Percentiles rank a stretch among this genome's conserved stretches.
phyloP scores from a whole-genome alignment of 2,329 filamentous ascomycete genomes.

The Ascochyta koolunga region DNA sequence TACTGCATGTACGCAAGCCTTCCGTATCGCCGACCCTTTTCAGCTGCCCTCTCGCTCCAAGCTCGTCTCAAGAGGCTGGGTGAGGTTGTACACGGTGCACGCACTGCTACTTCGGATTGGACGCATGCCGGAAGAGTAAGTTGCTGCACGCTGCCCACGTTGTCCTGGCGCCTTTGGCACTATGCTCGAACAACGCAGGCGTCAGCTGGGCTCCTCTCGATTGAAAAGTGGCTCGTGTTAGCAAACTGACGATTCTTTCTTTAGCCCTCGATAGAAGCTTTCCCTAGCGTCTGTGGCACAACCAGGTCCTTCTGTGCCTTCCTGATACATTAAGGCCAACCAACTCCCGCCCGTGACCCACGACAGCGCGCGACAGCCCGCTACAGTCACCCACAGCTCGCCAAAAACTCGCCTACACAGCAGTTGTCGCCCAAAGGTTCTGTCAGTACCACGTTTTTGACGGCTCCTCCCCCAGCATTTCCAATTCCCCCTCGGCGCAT shows the following conservation, averaged over 20 bases:
- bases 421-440: neutral
- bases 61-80: constrained; percentile 1
- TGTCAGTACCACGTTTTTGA: constrained; percentile 11
- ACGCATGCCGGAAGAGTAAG: constrained; percentile 24
- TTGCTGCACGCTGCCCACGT: constrained; percentile 27
- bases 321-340: constrained; percentile 20
- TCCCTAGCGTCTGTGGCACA: constrained; percentile 27
- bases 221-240: constrained; percentile 24
- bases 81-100: constrained; percentile 14
- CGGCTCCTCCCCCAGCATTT: constrained; percentile 21
- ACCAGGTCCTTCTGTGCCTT: constrained; percentile 16
- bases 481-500: constrained; percentile 20
- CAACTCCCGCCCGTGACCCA: constrained; percentile 11
- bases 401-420: neutral
- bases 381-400: neutral
- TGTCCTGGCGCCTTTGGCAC: constrained; percentile 19
- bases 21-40: constrained; percentile 6
- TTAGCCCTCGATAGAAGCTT: constrained; percentile 28
- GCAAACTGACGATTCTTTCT: constrained; percentile 32
- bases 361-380: constrained; percentile 6
- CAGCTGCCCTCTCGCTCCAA: neutral
- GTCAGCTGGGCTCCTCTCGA: constrained; percentile 21
- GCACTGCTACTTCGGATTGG: constrained; percentile 21
- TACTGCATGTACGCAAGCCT: neutral
- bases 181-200: constrained; percentile 29